Percentiles rank a stretch among this genome's conserved stretches.
These are phyloP conservation scores for Hanseniaspora lachancei DNA, from an alignment of 805 yeast species.

Conservation along the genomic window DNA sequence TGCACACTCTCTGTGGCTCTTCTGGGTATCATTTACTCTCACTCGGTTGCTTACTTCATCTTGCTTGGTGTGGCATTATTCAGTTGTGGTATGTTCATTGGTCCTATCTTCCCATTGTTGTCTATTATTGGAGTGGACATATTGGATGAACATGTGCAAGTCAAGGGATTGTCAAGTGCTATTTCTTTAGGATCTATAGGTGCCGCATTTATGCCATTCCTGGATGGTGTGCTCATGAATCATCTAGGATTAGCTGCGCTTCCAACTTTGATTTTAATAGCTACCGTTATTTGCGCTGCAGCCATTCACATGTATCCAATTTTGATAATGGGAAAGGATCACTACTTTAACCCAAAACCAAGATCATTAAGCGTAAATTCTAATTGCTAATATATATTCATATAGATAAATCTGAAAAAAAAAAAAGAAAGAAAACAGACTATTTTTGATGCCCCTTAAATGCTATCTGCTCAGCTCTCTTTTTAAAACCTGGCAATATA, in stretches of 20 bases:
- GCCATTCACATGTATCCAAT: conserved; percentile 1
- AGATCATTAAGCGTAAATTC: neutral
- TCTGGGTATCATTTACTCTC: conserved; percentile 17
- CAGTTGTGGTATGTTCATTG: conserved; percentile 45
- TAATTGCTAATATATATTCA: neutral
- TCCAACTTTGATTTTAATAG: neutral
- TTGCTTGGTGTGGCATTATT: conserved; percentile 25
- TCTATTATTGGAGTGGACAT: conserved; percentile 50
- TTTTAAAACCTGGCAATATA: conserved; percentile 73
- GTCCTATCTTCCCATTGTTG: conserved; percentile 64
- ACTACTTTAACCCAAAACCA: neutral
- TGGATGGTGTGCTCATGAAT: conserved; percentile 5
- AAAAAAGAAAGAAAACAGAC: neutral
- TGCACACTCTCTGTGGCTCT: conserved; percentile 26
- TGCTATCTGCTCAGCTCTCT: conserved; percentile 55
- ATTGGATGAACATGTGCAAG: conserved; percentile 47
- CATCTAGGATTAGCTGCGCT: neutral
- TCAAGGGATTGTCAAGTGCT: conserved; percentile 58
- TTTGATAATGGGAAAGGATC: neutral
- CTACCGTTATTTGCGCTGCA: neutral
- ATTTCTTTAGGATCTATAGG: conserved; percentile 48
- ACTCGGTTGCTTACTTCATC: conserved; percentile 18
- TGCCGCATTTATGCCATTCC: conserved; percentile 9
- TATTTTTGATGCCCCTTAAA: conserved; percentile 48
- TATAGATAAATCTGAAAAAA: neutral